A percentile compares a stretch with the other conserved stretches of the same genome.
These are phyloP conservation scores for Fusarium circinatum DNA, from an alignment of 2,329 filamentous ascomycete species.

Conservation along the genomic window DNA sequence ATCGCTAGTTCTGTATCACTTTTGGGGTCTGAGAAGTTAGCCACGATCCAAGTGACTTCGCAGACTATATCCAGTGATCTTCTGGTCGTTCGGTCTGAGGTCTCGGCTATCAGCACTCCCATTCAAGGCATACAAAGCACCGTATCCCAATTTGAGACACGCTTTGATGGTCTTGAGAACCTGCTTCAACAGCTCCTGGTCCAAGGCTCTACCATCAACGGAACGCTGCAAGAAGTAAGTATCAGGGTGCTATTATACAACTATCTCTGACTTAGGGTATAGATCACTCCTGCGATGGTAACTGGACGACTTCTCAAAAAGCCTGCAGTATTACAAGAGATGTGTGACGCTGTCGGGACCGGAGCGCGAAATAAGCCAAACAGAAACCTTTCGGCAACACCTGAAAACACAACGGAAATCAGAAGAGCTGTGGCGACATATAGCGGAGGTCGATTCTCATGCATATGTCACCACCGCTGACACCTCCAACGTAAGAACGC, in stretches of 20 bases:
- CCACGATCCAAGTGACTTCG: accelerated
- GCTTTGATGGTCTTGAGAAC: not conserved
- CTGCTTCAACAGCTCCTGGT: accelerated
- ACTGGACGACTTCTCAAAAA: not conserved
- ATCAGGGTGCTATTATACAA: accelerated
- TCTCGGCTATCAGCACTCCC: accelerated
- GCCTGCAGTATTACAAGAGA: too few species aligned
- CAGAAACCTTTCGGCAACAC: too few species aligned
- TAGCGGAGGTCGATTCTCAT: too few species aligned
- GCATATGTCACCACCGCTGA: too few species aligned
- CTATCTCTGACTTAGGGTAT: accelerated
- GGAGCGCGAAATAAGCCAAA: too few species aligned
- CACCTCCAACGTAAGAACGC: too few species aligned
- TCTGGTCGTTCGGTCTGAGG: not conserved
- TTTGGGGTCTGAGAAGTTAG: not conserved
- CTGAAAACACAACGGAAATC: too few species aligned
- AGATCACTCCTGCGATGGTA: not conserved
- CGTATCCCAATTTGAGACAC: accelerated
- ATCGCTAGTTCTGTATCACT: not conserved
- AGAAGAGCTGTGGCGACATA: too few species aligned
- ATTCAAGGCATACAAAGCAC: not conserved
- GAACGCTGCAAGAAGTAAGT: not conserved
- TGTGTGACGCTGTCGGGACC: too few species aligned
- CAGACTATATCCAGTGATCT: not conserved
- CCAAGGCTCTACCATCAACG: not conserved